phyloP scores from a whole-genome alignment of 2,329 filamentous ascomycete genomes.

The Epichloe coenophiala region DNA sequence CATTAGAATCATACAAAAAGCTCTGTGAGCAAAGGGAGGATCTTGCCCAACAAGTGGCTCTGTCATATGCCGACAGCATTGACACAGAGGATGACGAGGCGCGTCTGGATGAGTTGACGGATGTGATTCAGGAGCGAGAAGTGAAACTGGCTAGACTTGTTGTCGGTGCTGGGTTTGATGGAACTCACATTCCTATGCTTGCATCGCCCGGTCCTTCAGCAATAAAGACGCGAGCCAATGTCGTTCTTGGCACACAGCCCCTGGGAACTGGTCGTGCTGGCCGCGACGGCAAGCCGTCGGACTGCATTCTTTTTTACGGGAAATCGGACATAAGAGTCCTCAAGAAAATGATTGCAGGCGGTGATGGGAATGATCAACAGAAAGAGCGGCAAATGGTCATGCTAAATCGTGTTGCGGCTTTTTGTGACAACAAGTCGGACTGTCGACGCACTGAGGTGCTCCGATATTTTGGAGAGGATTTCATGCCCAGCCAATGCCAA shows the following conservation, averaged over 20 bases:
- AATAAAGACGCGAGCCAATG: slow-evolving; percentile 9
- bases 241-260: slow-evolving; percentile 33
- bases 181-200: slow-evolving; percentile 23
- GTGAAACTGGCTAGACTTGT: slow-evolving; percentile 27
- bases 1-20: slow-evolving; percentile 27
- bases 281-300: slow-evolving; percentile 73
- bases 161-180: slow-evolving; percentile 31
- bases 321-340: slow-evolving; percentile 64
- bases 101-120: slow-evolving; percentile 33
- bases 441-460: slow-evolving; percentile 82
- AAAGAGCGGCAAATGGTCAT: slow-evolving; percentile 75
- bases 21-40: slow-evolving; percentile 30
- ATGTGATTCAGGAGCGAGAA: slow-evolving; percentile 31
- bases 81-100: slow-evolving; percentile 39
- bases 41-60: slow-evolving; percentile 31
- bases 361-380: slow-evolving; percentile 62
- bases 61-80: slow-evolving; percentile 35
- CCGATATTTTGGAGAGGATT: slow-evolving; percentile 85
- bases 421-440: slow-evolving; percentile 78
- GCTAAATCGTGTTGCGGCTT: slow-evolving; percentile 73
- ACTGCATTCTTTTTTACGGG: slow-evolving; percentile 74
- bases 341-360: slow-evolving; percentile 70
- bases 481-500: slow-evolving; percentile 57
- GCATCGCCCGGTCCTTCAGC: slow-evolving; percentile 5
- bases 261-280: slow-evolving; percentile 70